A percentile compares a stretch with the other conserved stretches of the same genome.
phyloP scores from a whole-genome alignment of 129 eudicot species.

The Apium graveolens region DNA sequence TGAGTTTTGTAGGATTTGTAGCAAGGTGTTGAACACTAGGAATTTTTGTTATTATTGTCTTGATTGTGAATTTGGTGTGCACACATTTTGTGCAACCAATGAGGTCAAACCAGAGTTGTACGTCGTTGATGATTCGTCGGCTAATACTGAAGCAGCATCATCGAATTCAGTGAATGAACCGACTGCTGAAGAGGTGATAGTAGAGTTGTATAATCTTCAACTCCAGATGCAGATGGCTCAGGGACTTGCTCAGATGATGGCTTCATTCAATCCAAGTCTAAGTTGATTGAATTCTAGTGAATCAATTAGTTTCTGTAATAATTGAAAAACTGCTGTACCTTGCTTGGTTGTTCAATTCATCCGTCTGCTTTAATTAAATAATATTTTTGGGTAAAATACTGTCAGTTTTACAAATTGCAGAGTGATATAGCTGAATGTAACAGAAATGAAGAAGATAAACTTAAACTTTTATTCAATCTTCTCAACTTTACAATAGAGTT shows the following conservation, averaged over 20 bases:
- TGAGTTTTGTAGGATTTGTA: conserved; percentile 39
- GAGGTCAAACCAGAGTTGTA: conserved; percentile 61
- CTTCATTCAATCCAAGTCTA: conserved; percentile 13
- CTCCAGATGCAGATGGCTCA: conserved; percentile 35
- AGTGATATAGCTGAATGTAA: too few species aligned
- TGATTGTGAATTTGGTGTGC: conserved; percentile 44
- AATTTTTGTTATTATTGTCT: conserved; percentile 42
- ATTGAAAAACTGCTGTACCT: not conserved
- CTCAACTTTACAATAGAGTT: too few species aligned
- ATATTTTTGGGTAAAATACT: too few species aligned
- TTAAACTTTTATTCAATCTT: too few species aligned
- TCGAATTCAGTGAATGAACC: not conserved
- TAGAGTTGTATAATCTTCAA: conserved; percentile 26
- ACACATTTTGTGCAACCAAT: conserved; percentile 51
- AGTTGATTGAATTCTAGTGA: not conserved
- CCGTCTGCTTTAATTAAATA: not conserved
- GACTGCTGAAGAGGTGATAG: conserved; percentile 7
- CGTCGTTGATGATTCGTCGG: conserved; percentile 22
- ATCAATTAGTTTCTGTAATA: not conserved
- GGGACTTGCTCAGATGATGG: conserved; percentile 34
- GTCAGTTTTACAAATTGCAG: not conserved
- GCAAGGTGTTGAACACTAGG: conserved; percentile 25
- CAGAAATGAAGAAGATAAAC: not conserved
- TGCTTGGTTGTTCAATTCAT: not conserved
- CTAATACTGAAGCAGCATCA: conserved; percentile 5